Percentiles rank a stretch among this genome's conserved stretches.
Conservation (phyloP, 176 grass and related monocot genomes). For the Chloris gayana region DNA sequence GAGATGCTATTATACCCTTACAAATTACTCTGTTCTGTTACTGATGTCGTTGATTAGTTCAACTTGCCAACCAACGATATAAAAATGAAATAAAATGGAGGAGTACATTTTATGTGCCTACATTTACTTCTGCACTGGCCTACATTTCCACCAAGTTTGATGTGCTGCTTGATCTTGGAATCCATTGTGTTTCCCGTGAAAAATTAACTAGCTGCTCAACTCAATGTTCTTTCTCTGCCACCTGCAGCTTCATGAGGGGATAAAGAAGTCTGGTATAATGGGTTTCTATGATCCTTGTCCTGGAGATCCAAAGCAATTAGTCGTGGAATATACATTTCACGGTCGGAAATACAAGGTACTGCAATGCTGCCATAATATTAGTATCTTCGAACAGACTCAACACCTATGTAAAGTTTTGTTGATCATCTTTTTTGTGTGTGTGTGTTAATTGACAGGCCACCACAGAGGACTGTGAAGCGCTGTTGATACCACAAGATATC, state of each 20-base stretch:
- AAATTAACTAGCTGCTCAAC: neutral
- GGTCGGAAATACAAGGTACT: constrained; percentile 70
- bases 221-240: constrained; percentile 14
- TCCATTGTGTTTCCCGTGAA: neutral
- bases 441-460: constrained; percentile 65
- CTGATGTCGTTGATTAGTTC: too few relatives aligned
- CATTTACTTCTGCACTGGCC: neutral
- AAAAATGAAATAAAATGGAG: too few relatives aligned
- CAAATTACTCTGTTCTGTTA: too few relatives aligned
- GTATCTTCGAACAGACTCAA: neutral
- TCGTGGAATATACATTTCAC: constrained; percentile 77
- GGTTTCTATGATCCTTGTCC: constrained; percentile 98
- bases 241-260: constrained; percentile 90
- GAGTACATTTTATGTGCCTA: neutral
- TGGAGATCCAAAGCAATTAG: constrained; percentile 71
- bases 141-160: neutral
- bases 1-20: neutral
- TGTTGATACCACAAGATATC: constrained; percentile 69
- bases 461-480: constrained; percentile 63
- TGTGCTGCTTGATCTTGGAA: neutral
- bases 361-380: neutral
- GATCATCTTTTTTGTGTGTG: constrained; percentile 35
- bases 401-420: neutral
- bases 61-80: too few relatives aligned
- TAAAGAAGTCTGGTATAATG: constrained; percentile 99